Evolutionary conservation across 345 rosid species (phyloP).

Genomic region (Citrus unshiu): DNA sequence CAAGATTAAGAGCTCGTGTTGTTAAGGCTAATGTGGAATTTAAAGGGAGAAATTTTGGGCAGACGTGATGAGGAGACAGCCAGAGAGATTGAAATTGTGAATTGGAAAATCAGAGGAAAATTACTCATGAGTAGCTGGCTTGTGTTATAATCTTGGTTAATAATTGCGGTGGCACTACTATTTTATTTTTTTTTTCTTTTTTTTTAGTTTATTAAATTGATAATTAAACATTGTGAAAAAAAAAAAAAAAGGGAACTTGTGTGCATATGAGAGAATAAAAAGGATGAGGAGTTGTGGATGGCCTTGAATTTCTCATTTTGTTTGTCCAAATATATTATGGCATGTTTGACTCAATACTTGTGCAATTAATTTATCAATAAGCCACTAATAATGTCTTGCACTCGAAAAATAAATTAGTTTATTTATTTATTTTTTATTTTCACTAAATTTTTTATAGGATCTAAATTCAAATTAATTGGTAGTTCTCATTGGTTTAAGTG

Average conservation of each 20-base stretch:
- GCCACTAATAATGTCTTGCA: background rate
- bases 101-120: background rate
- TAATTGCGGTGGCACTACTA: no score
- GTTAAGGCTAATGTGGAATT: background rate
- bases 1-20: background rate
- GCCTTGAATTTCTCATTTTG: constrained; percentile 9
- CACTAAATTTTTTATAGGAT: rapidly evolving
- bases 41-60: background rate
- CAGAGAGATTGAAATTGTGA: background rate
- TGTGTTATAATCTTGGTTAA: background rate
- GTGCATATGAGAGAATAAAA: background rate
- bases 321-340: background rate
- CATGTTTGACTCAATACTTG: background rate
- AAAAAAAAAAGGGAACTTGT: background rate
- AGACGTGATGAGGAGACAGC: background rate
- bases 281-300: background rate
- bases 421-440: no score
- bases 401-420: no score
- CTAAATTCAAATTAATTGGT: no score
- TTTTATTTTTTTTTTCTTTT: no score
- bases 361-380: background rate
- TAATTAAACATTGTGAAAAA: background rate
- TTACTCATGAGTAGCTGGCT: background rate
- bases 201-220: no score
- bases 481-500: no score